These are phyloP conservation scores for Trichodelitschia bisporula DNA, from an alignment of 495 filamentous ascomycete species.

Conservation along the genomic window DNA sequence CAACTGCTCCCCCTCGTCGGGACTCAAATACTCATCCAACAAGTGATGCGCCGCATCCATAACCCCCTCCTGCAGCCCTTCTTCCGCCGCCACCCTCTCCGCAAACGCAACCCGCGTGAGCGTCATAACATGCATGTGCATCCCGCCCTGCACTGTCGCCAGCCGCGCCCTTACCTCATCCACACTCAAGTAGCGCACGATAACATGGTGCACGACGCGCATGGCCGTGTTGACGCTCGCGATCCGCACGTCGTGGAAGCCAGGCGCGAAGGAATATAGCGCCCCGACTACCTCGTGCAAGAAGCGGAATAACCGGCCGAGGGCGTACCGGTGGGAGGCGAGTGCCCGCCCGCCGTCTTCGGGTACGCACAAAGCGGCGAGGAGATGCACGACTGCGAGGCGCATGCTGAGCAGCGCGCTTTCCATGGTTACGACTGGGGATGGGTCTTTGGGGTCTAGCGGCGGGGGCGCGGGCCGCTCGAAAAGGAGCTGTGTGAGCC, in stretches of 20 bases:
- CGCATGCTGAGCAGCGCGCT: constrained; percentile 29
- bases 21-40: constrained; percentile 37
- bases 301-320: constrained; percentile 33
- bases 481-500: constrained; percentile 31
- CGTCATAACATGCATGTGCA: constrained; percentile 38
- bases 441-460: background rate
- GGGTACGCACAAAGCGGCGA: constrained; percentile 23
- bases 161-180: constrained; percentile 34
- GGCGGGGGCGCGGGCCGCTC: constrained; percentile 30
- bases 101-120: constrained; percentile 44
- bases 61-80: constrained; percentile 39
- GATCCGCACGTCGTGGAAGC: background rate
- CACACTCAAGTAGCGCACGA: constrained; percentile 21
- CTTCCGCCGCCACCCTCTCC: constrained; percentile 36
- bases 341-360: constrained; percentile 27
- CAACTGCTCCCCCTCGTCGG: constrained; percentile 45
- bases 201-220: constrained; percentile 33
- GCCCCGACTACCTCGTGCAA: constrained; percentile 38
- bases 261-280: constrained; percentile 24
- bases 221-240: constrained; percentile 6
- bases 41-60: constrained; percentile 39
- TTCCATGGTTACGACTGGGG: background rate
- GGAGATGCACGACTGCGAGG: constrained; percentile 27
- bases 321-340: constrained; percentile 25
- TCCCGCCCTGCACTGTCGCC: constrained; percentile 26